These are phyloP conservation scores for Calcarisporium arbuscula DNA, from an alignment of 2,329 filamentous ascomycete species.

Conservation along the genomic window DNA sequence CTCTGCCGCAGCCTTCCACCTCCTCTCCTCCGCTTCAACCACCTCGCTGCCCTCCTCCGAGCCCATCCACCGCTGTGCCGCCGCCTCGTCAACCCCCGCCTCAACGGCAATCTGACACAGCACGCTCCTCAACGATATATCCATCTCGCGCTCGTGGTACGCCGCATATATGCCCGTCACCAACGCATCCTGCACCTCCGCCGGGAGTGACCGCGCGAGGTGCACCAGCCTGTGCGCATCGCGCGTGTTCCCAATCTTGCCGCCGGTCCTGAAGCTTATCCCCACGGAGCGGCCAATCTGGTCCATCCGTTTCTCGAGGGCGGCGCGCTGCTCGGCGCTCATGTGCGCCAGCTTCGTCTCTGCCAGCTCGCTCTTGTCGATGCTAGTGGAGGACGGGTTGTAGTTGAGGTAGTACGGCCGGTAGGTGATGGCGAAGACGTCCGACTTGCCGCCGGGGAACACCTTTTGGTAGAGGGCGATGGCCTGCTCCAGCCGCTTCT, in stretches of 20 bases:
- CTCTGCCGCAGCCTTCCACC: constrained; percentile 3
- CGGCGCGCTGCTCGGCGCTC: constrained; percentile 18
- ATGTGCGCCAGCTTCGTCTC: constrained; percentile 17
- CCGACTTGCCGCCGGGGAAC: constrained; percentile 28
- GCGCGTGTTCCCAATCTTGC: constrained; percentile 26
- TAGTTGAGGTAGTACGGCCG: constrained; percentile 30
- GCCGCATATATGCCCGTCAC: constrained; percentile 20
- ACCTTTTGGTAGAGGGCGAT: constrained; percentile 31
- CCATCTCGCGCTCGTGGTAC: constrained; percentile 23
- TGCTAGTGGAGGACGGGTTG: constrained; percentile 14
- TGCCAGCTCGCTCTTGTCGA: constrained; percentile 16
- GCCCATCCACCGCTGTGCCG: constrained; percentile 9
- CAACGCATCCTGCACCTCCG: constrained; percentile 11
- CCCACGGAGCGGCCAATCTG: constrained; percentile 23
- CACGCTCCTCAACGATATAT: constrained; percentile 19
- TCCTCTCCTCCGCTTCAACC: constrained; percentile 11
- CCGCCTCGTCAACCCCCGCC: constrained; percentile 13
- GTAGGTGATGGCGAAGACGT: constrained; percentile 29
- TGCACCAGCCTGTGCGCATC: constrained; percentile 27
- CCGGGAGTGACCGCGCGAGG: constrained; percentile 11
- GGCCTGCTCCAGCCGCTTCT: constrained; percentile 28
- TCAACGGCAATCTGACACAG: constrained; percentile 15
- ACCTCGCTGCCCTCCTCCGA: constrained; percentile 3
- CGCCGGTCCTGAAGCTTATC: constrained; percentile 26
- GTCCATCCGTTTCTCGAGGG: constrained; percentile 19